Base-by-base conservation (phyloP, 2,329 filamentous ascomycete genomes). In the Plectosphaerella plurivora region DNA sequence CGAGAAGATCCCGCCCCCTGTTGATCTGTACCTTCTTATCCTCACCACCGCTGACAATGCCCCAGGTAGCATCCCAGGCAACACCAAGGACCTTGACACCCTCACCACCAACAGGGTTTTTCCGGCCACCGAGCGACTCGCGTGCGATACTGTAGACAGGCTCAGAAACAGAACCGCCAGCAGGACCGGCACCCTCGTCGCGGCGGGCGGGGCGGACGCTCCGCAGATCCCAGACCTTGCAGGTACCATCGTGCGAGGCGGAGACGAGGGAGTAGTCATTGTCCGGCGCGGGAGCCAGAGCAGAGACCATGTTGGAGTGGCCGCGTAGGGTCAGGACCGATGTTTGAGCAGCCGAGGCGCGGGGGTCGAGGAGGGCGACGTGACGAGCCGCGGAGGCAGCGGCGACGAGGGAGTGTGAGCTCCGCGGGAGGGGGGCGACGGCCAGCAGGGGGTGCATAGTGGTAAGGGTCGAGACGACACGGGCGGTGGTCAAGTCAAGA, bases 11-110 rank as follows among this genome's bases (percentile, higher is more conserved):
- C 56, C 81, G 77, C 16, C 84, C 86, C 59, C 81, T 79, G 70
- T 99, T 97, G 55, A 99, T 84, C 76, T 99, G 94, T 62, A 99
- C 86, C 74, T 83, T 86, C 75, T 94, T 96, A 66, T 99, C 94
- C 78, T 97, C 92, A 15, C 93, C 91, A 44, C 78, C 91, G 63
- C 89, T 95, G 45, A 97, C 88, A 66, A 99, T 93, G 1, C 94
- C 95, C 65, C 95, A 84, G 7, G 84, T 82, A 66, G 79, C 76
- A 69, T 97, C 89, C 94, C 94, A 99, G 54, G 78, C 81, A 5
- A 97, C 89, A 35, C 84, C 82, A 68, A 97, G 90, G 47, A 99
- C 91, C 79, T 97, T 97, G 56, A 87, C 83, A 22, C 91, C 91
- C 54, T 94, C 89, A 2, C 92, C 92, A 8, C 84, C 86, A 41